Conservation (phyloP, 139 green algal species). For the Closterium sp. region DNA sequence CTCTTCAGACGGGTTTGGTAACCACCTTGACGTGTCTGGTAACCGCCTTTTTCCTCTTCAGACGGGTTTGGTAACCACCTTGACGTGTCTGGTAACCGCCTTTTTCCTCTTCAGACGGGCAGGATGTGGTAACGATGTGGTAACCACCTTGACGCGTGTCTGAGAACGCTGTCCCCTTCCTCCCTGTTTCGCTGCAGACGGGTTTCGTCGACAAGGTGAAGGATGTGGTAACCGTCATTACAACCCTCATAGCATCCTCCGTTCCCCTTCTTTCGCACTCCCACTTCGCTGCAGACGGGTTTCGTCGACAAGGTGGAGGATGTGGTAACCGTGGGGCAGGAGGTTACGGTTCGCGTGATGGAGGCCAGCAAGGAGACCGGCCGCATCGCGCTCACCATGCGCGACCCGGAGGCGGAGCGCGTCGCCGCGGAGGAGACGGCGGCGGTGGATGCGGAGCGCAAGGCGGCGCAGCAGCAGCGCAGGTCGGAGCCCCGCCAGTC, state of each 20-base stretch:
- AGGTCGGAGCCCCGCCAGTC: slow-evolving; percentile 49
- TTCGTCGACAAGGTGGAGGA: slow-evolving; percentile 63
- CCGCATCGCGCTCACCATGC: slow-evolving; percentile 62
- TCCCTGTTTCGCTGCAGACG: slow-evolving; percentile 26
- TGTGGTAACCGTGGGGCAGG: slow-evolving; percentile 55
- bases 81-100: too few relatives aligned
- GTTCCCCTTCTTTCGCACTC: too few relatives aligned
- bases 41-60: too few relatives aligned
- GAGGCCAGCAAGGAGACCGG: slow-evolving; percentile 54
- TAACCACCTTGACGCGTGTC: too few relatives aligned
- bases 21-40: too few relatives aligned
- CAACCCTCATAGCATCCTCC: too few relatives aligned
- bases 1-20: too few relatives aligned
- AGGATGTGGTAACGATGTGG: too few relatives aligned
- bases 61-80: too few relatives aligned
- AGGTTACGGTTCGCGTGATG: slow-evolving; percentile 58
- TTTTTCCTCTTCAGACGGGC: too few relatives aligned
- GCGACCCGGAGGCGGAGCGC: slow-evolving; percentile 6
- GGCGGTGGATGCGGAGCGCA: background rate
- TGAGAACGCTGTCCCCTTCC: too few relatives aligned
- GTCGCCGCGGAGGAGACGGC: slow-evolving; percentile 6
- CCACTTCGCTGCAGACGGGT: slow-evolving; percentile 48
- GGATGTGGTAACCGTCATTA: slow-evolving; percentile 46
- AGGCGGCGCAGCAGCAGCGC: background rate
- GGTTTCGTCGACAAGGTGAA: slow-evolving; percentile 60